These are phyloP conservation scores for Lachancea lanzarotensis DNA, from an alignment of 805 yeast species.

Conservation along the genomic window DNA sequence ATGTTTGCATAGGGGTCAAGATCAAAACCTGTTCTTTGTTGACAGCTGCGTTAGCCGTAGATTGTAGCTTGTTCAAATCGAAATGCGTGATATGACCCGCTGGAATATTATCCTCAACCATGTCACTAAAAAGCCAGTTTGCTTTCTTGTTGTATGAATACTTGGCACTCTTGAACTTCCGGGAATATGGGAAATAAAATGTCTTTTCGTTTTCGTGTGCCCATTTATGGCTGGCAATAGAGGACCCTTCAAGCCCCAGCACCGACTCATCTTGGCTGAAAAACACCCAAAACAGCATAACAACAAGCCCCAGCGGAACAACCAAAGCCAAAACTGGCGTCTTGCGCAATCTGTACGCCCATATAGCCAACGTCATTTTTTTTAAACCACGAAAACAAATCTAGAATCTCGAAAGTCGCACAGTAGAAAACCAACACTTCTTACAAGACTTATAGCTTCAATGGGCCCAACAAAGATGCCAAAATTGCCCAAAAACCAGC, in stretches of 20 bases:
- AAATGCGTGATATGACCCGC: constrained; percentile 75
- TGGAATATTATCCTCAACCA: constrained; percentile 51
- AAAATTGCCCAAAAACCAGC: background rate
- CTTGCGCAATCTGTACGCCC: constrained; percentile 26
- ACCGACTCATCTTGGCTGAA: constrained; percentile 19
- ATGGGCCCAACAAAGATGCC: background rate
- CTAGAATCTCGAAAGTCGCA: background rate
- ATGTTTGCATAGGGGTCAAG: constrained; percentile 84
- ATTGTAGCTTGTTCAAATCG: constrained; percentile 71
- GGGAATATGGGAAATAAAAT: constrained; percentile 32
- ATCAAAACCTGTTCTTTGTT: constrained; percentile 80
- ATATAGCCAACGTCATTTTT: constrained; percentile 13
- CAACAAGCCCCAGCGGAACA: constrained; percentile 20
- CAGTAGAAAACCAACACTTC: background rate
- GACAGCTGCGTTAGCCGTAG: constrained; percentile 63
- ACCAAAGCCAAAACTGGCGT: constrained; percentile 20
- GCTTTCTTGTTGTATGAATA: constrained; percentile 39
- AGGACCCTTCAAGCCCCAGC: constrained; percentile 23
- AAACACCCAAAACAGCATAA: constrained; percentile 19
- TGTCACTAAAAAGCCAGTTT: constrained; percentile 42
- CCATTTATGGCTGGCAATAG: constrained; percentile 29
- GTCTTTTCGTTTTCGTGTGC: constrained; percentile 32
- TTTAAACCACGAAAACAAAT: background rate
- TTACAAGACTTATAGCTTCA: background rate
- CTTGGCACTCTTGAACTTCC: constrained; percentile 35